Evolutionary conservation across 139 green algal genomes (phyloP).

Genomic region (Coccomyxa sp.): DNA sequence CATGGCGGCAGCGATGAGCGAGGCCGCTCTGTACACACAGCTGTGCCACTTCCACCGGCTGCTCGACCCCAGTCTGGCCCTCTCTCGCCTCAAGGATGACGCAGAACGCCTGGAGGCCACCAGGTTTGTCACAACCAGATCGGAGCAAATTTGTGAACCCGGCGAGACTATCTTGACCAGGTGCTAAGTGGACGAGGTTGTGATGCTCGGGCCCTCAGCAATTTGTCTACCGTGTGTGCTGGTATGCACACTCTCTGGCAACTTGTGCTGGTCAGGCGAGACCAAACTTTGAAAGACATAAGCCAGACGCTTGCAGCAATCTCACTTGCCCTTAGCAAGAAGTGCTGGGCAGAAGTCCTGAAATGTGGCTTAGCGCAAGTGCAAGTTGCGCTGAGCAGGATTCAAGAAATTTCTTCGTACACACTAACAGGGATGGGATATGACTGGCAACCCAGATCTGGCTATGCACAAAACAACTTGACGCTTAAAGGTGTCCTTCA

Average conservation of each 20-base stretch:
- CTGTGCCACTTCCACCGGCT: slow-evolving; percentile 54
- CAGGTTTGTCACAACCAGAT: not conserved
- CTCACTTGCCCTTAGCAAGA: not conserved
- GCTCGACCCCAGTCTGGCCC: slow-evolving; percentile 46
- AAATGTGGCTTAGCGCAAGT: not conserved
- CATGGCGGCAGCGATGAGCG: slow-evolving; percentile 36
- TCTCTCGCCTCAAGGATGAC: slow-evolving; percentile 28
- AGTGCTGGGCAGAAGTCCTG: not conserved
- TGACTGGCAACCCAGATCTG: not conserved
- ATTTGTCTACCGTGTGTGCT: not conserved
- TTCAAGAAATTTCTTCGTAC: not conserved
- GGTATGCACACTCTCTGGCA: too few relatives aligned
- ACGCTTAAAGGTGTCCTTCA: not conserved
- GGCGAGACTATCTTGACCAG: not conserved
- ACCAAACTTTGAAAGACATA: not conserved
- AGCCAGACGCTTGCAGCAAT: not conserved
- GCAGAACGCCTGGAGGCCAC: not conserved
- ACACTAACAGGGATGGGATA: not conserved
- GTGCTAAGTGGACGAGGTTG: not conserved
- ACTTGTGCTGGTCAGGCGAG: too few relatives aligned
- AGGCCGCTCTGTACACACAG: slow-evolving; percentile 66
- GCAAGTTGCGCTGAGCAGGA: not conserved
- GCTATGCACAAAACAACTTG: not conserved
- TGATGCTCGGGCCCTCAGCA: not conserved
- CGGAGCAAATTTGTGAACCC: not conserved